These are phyloP conservation scores for Pythium scleroteichum DNA, from an alignment of 352 stramenopile species.

Conservation along the genomic window DNA sequence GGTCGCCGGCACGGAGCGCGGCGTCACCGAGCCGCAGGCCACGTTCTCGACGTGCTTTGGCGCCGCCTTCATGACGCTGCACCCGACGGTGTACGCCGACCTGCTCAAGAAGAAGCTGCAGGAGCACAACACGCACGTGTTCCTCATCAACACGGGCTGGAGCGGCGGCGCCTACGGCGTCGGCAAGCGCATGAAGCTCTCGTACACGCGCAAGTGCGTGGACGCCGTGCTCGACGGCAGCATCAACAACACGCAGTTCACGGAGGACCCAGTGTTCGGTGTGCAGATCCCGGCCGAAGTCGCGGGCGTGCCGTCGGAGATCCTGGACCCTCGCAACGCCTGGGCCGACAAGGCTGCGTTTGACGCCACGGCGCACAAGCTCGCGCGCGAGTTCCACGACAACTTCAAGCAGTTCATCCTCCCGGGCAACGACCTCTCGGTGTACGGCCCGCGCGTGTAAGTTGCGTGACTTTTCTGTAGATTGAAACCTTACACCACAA, in stretches of 20 bases:
- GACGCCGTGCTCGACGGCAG: slow-evolving; percentile 71
- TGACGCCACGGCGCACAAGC: slow-evolving; percentile 69
- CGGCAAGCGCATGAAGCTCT: slow-evolving; percentile 96
- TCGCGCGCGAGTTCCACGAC: slow-evolving; percentile 74
- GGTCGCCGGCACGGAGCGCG: slow-evolving; percentile 53
- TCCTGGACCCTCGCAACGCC: slow-evolving; percentile 73
- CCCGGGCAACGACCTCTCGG: slow-evolving; percentile 69
- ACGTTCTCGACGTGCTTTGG: slow-evolving; percentile 65
- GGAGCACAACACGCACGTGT: slow-evolving; percentile 47
- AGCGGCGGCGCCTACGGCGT: slow-evolving; percentile 94
- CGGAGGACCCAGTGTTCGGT: slow-evolving; percentile 72
- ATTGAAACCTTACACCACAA: slow-evolving; percentile 2
- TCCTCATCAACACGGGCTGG: slow-evolving; percentile 95
- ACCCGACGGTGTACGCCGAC: slow-evolving; percentile 58
- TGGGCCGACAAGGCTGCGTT: slow-evolving; percentile 84
- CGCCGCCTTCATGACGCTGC: slow-evolving; percentile 55
- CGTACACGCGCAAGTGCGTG: slow-evolving; percentile 76
- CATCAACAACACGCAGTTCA: slow-evolving; percentile 64
- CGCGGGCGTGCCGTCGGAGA: slow-evolving; percentile 69
- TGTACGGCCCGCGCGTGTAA: slow-evolving; percentile 59
- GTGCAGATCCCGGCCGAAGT: slow-evolving; percentile 68
- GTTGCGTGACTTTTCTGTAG: neutral
- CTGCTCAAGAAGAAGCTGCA: slow-evolving; percentile 62
- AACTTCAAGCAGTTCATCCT: slow-evolving; percentile 89
- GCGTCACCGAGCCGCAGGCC: slow-evolving; percentile 50